These are phyloP conservation scores for Fusarium aywerte DNA, from an alignment of 2,329 filamentous ascomycete species.

Conservation along the genomic window DNA sequence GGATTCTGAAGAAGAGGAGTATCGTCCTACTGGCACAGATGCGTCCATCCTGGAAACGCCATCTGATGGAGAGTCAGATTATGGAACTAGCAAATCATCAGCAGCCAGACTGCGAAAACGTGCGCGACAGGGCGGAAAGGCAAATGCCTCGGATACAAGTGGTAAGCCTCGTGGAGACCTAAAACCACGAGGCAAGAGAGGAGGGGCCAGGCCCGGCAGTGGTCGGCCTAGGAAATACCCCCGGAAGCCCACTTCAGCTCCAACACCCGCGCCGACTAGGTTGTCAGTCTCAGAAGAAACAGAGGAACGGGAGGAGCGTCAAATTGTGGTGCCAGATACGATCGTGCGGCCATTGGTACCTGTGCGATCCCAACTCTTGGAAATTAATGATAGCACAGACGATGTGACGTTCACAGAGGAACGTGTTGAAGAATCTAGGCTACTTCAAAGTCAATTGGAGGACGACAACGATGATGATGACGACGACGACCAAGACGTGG, in stretches of 20 bases:
- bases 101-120: slow-evolving; percentile 46
- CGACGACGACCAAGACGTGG: slow-evolving; percentile 49
- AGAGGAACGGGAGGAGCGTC: slow-evolving; percentile 21
- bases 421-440: slow-evolving; percentile 25
- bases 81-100: slow-evolving; percentile 26
- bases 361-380: not conserved
- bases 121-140: slow-evolving; percentile 31
- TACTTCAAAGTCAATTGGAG: slow-evolving; percentile 29
- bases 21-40: slow-evolving; percentile 43
- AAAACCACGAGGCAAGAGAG: slow-evolving; percentile 52
- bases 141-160: slow-evolving; percentile 8
- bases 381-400: slow-evolving; percentile 37
- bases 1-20: slow-evolving; percentile 49
- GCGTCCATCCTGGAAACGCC: slow-evolving; percentile 38
- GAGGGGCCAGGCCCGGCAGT: slow-evolving; percentile 54
- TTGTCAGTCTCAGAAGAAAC: slow-evolving; percentile 13
- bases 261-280: slow-evolving; percentile 4
- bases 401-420: slow-evolving; percentile 50
- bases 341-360: slow-evolving; percentile 21
- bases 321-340: slow-evolving; percentile 23
- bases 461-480: slow-evolving; percentile 48
- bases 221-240: slow-evolving; percentile 55
- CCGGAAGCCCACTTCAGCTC: slow-evolving; percentile 36
- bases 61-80: slow-evolving; percentile 44
- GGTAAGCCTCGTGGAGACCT: slow-evolving; percentile 38